phyloP scores from a whole-genome alignment of 2,329 filamentous ascomycete genomes.

The Pseudogymnoascus sp. region DNA sequence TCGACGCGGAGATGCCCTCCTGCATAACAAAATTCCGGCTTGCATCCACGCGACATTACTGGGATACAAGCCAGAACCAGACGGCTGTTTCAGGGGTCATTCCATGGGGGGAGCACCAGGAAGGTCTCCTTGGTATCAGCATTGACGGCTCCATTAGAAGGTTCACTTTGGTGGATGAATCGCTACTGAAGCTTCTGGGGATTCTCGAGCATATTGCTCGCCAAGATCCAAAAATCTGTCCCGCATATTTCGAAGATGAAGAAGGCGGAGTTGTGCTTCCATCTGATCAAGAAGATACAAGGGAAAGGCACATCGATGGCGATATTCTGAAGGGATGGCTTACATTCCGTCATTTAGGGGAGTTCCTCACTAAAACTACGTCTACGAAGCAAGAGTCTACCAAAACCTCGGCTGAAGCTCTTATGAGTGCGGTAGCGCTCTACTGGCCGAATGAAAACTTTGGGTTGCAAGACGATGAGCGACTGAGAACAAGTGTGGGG shows the following conservation, averaged over 20 bases:
- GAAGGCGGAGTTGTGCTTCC: not conserved
- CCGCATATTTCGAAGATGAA: conserved; percentile 21
- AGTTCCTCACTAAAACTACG: conserved; percentile 29
- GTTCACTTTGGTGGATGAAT: conserved; percentile 57
- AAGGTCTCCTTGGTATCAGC: conserved; percentile 56
- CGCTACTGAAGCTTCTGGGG: conserved; percentile 62
- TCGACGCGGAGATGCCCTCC: conserved; percentile 45
- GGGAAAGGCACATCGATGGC: conserved; percentile 59
- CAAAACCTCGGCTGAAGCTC: not conserved
- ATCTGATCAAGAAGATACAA: conserved; percentile 4
- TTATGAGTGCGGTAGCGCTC: conserved; percentile 13
- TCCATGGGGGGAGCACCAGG: not conserved
- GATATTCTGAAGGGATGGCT: conserved; percentile 55
- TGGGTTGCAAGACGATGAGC: not conserved
- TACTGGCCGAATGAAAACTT: conserved; percentile 27
- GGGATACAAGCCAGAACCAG: not conserved
- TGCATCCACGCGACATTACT: conserved; percentile 45
- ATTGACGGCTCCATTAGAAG: conserved; percentile 65
- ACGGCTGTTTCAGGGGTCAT: conserved; percentile 33
- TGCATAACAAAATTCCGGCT: conserved; percentile 49
- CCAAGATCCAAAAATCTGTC: conserved; percentile 41
- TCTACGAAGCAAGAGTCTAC: not conserved
- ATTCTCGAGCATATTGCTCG: conserved; percentile 66
- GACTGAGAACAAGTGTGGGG: not conserved
- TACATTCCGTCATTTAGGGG: conserved; percentile 39